Evolutionary conservation across 1,284 basidiomycete genomes (phyloP).

Genomic region (Tausonia pullulans): DNA sequence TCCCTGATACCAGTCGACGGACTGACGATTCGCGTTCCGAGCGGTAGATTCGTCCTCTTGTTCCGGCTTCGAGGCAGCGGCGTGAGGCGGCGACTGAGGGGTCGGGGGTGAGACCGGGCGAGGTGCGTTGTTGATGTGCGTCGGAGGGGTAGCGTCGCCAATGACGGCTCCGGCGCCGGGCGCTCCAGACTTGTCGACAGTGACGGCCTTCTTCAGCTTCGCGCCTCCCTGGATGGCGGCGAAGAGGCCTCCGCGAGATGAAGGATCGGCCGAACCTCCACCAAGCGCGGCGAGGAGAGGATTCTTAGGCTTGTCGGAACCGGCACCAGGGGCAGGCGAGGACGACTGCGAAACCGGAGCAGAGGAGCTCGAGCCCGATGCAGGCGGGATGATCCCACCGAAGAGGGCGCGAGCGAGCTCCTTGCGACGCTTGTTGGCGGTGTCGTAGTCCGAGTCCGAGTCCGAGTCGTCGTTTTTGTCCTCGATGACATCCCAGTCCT

Average conservation of each 20-base stretch:
- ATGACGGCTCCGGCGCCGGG: constrained; percentile 62
- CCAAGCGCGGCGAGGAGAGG: constrained; percentile 29
- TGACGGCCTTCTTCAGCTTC: constrained; percentile 63
- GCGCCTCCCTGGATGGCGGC: constrained; percentile 71
- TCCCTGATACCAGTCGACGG: constrained; percentile 77
- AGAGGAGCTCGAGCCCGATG: constrained; percentile 17
- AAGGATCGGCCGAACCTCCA: constrained; percentile 31
- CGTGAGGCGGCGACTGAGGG: constrained; percentile 35
- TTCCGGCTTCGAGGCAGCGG: constrained; percentile 22
- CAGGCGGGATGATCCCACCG: constrained; percentile 46
- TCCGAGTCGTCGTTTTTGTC: constrained; percentile 58
- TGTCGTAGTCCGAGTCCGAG: constrained; percentile 65
- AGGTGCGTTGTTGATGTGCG: constrained; percentile 49
- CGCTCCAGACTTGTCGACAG: constrained; percentile 69
- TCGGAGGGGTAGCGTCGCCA: constrained; percentile 57
- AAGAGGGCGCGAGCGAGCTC: constrained; percentile 70
- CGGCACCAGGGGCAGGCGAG: constrained; percentile 31
- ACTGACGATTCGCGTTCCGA: constrained; percentile 52
- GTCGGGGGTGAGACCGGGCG: constrained; percentile 26
- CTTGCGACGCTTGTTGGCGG: constrained; percentile 51
- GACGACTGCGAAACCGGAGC: constrained; percentile 30
- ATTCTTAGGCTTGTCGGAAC: constrained; percentile 18
- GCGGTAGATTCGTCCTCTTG: constrained; percentile 24
- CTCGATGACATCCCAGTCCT: constrained; percentile 74
- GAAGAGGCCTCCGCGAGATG: constrained; percentile 59